Evolutionary conservation across 2,329 filamentous ascomycete species (phyloP), one percentile per base, ranked within the genome.

Genomic region (Talaromyces sp.): DNA sequence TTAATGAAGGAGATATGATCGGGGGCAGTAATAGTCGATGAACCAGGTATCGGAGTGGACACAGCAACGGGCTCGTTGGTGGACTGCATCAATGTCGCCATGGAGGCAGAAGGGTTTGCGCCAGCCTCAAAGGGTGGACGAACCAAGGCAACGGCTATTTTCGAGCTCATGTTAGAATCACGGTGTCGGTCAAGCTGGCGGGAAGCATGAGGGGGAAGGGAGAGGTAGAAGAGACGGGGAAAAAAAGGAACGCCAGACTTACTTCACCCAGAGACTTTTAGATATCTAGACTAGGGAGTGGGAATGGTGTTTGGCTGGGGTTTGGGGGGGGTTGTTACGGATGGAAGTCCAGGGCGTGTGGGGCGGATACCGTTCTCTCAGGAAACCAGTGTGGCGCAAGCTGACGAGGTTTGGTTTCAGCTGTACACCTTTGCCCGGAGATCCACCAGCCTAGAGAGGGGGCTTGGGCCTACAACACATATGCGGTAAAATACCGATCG

Each of bases 381-480:
- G 63, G 64, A 67, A 55, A 63, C 64, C 64, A 74, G 70, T 75
- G 73, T 75, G 72, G 73, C 73, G 73, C 72, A 75, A 75, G 72
- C 72, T 75, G 71, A 74, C 64, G 64, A 66, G 59, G 51, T 49
- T 50, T 49, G 51, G 60, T 63, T 70, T 73, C 70, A 73, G 70
- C 70, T 70, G 68, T 61, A 55, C 58, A 53, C 51, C 60, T 60
- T 57, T 61, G 51, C 60, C 56, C 54, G 27, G 27, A 50, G 54
- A 57, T 61, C 61, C 61, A 62, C 61, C 41, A 54, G 29, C 43
- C 44, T 49, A 47, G 19, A 30, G 32, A 49, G 44, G 56, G 54
- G 41, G 61, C 49, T 57, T 52, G 49, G 57, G 46, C 55, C 50
- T 62, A n/a, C n/a, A n/a, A n/a, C n/a, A n/a, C n/a, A n/a, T n/a